Evolutionary conservation across 306 rosid genomes (phyloP), one percentile per base, ranked within the genome.

Genomic region (Herpetospermum pedunculosum): DNA sequence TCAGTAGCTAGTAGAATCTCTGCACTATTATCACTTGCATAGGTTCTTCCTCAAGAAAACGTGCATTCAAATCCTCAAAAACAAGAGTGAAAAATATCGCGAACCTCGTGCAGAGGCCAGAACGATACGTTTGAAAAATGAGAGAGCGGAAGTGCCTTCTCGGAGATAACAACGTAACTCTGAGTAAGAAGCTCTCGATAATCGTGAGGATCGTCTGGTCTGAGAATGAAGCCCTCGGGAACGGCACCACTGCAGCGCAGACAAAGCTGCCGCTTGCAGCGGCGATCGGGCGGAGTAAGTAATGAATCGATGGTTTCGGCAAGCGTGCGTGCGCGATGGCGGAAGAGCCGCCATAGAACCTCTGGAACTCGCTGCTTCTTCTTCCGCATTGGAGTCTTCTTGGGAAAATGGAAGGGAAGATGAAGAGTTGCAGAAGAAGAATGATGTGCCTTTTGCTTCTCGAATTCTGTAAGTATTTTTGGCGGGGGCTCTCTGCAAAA

Each of bases 291-390:
- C 40, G 79, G 68, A 32, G 95, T 91, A 48, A 89, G 90, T 15
- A 88, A 16, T 3, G 91, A 81, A 1, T 32, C 0, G 72, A 90
- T 62, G n/a, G 91, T 69, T 38, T 80, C 60, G n/a, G 80, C 76
- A 37, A 92, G 81, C 0, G 88, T 78, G 40, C 80, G 77, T 0
- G 91, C 91, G 19, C 84, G 84, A 29, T 82, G 3, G 2, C 76
- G 72, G 83, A 84, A 92, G 28, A 92, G 40, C 13, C 91, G 84
- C 90, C 92, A 79, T n/a, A 90, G 76, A 6, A 88, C 87, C 78
- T 72, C 84, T 2, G 96, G 98, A 62, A 82, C 74, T 53, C 76
- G 52, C 25, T 82, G 86, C 62, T 83, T 87, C 84, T 83, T 87
- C 84, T 65, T 46, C 12, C n/a, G 1, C 97, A 92, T 87, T 85